Evolutionary conservation across 2,329 filamentous ascomycete genomes (phyloP).

Genomic region (Pyrenochaeta sp.): DNA sequence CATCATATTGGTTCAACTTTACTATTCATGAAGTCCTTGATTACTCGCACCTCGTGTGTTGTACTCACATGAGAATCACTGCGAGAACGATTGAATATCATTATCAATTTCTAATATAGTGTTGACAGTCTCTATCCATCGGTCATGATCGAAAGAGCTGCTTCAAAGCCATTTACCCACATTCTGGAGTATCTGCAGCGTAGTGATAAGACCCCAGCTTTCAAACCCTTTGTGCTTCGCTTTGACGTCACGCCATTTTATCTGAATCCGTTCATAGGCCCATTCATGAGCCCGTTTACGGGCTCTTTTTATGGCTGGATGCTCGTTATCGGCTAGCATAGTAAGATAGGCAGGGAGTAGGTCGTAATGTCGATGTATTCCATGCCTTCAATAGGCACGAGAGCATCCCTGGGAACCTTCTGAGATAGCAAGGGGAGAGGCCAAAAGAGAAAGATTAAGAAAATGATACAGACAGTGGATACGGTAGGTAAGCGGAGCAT

Average conservation of each 20-base stretch:
- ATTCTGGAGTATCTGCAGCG: slow-evolving; percentile 2
- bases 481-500: not conserved
- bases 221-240: not conserved
- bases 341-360: too few relatives aligned
- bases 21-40: not conserved
- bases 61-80: too few relatives aligned
- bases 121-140: too few relatives aligned
- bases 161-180: slow-evolving; percentile 2
- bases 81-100: slow-evolving; percentile 3
- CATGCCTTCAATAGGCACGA: too few relatives aligned
- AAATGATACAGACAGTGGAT: not conserved
- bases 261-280: too few relatives aligned
- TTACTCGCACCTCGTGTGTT: not conserved
- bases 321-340: too few relatives aligned
- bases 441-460: not conserved
- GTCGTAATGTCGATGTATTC: too few relatives aligned
- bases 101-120: not conserved
- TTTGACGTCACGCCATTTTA: not conserved
- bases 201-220: not conserved
- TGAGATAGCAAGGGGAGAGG: too few relatives aligned
- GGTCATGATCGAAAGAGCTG: not conserved
- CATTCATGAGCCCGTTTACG: not conserved
- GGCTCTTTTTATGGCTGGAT: too few relatives aligned
- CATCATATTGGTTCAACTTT: too few relatives aligned
- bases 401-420: too few relatives aligned